Percentiles rank a stretch among this genome's conserved stretches.
Evolutionary conservation across 371 early-diverging fungal genomes (phyloP).

Genomic region (Apophysomyces trapeziformis): DNA sequence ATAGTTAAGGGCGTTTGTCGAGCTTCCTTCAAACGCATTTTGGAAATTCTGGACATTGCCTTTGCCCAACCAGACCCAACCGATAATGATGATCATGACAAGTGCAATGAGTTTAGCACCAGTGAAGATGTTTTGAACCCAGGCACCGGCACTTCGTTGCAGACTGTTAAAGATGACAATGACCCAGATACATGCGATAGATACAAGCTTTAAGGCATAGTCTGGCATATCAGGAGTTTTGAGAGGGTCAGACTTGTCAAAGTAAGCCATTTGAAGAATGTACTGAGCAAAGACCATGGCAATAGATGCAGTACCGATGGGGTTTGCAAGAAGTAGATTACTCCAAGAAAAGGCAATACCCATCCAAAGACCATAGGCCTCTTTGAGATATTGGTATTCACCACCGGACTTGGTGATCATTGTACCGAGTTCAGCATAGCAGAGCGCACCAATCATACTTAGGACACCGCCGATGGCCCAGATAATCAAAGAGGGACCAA

Average conservation of each 20-base stretch:
- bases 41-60: conserved; percentile 34
- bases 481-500: conserved; percentile 50
- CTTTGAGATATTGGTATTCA: conserved; percentile 50
- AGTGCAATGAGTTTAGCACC: conserved; percentile 41
- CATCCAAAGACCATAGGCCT: conserved; percentile 34
- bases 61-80: conserved; percentile 43
- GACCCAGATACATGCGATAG: conserved; percentile 43
- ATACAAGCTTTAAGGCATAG: conserved; percentile 34
- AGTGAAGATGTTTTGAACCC: conserved; percentile 33
- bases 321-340: conserved; percentile 35
- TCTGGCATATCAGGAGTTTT: conserved; percentile 23
- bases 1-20: conserved; percentile 54
- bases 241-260: conserved; percentile 21
- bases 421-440: conserved; percentile 72
- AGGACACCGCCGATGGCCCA: conserved; percentile 62
- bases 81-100: conserved; percentile 45
- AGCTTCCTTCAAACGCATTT: conserved; percentile 39
- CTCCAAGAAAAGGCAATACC: conserved; percentile 40
- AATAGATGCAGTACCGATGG: conserved; percentile 59
- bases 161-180: conserved; percentile 39
- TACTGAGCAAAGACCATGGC: conserved; percentile 63
- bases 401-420: conserved; percentile 58
- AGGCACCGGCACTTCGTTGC: conserved; percentile 24
- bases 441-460: conserved; percentile 57
- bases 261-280: conserved; percentile 44